Percentiles rank a stretch among this genome's conserved stretches.
phyloP scores from a whole-genome alignment of 805 yeast species.

The Starmera dryadoides region DNA sequence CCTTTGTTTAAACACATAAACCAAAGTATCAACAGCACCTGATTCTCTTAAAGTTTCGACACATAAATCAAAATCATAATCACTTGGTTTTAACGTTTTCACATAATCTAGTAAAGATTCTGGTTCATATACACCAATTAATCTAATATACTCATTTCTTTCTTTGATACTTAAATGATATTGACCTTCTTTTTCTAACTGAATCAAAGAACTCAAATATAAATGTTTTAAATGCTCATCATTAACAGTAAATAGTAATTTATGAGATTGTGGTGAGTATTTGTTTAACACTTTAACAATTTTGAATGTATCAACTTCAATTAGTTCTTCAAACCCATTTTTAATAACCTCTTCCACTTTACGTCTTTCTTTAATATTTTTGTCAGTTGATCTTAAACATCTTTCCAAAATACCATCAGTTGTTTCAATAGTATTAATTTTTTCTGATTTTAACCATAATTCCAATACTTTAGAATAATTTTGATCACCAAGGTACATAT shows the following conservation, averaged over 20 bases:
- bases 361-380: slow-evolving; percentile 12
- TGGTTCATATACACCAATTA: slow-evolving; percentile 10
- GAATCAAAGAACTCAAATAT: slow-evolving; percentile 15
- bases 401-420: slow-evolving; percentile 20
- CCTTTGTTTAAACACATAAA: slow-evolving; percentile 10
- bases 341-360: slow-evolving; percentile 11
- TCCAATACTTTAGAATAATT: slow-evolving; percentile 45
- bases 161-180: slow-evolving; percentile 9
- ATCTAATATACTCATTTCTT: slow-evolving; percentile 14
- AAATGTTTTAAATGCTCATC: slow-evolving; percentile 17
- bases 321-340: slow-evolving; percentile 13
- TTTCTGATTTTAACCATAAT: slow-evolving; percentile 38
- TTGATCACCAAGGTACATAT: slow-evolving; percentile 47
- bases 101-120: slow-evolving; percentile 12
- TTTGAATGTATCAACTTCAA: slow-evolving; percentile 21
- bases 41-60: slow-evolving; percentile 14
- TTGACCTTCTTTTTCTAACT: slow-evolving; percentile 14
- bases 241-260: slow-evolving; percentile 4
- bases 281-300: slow-evolving; percentile 20
- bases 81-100: slow-evolving; percentile 14
- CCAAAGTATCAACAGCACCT: slow-evolving; percentile 18
- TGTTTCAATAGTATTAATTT: slow-evolving; percentile 16
- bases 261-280: slow-evolving; percentile 13
- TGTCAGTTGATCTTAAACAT: slow-evolving; percentile 17
- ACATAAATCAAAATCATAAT: slow-evolving; percentile 17